Evolutionary conservation across 805 yeast genomes (phyloP), one percentile per base, ranked within the genome.

Genomic region (Jamesozyma jinghongensis): DNA sequence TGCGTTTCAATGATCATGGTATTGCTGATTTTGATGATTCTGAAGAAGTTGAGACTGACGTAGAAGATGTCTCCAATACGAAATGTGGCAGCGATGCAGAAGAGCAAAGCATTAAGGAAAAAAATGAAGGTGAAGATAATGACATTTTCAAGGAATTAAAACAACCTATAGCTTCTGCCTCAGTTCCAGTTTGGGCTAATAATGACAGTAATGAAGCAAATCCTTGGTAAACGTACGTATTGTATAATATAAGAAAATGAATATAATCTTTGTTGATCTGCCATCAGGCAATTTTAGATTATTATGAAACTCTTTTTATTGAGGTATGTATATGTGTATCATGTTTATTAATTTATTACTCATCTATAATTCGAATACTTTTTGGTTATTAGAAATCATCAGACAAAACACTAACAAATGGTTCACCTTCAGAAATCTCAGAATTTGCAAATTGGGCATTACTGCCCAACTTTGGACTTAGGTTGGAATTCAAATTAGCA

Each of bases 131-230:
- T 14, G 30, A 26, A 19, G 34, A 30, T 5, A 37, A 37, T 26
- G 39, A 34, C 18, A 43, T 46, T 10, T 71, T 92, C 28, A 69
- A 65, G 37, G 95, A 88, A 59, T 70, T 90, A 50, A 77, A 80
- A 51, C 72, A 83, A 45, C 94, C 92, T n/a, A 69, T 81, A 3
- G 48, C 55, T 7, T 46, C 54, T 14, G 58, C 48, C 3, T 50
- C 53, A 14, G 49, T 47, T 25, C 57, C 56, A 8, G 56, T 68
- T 2, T 73, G 78, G 77, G 68, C 77, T 53, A 73, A 69, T 4
- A 62, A 56, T 14, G 70, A 68, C 17, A 68, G 73, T 20, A 25
- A 27, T 14, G 80, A 75, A 38, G 62, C 64, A 3, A 82, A 82
- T 52, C 92, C 88, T 4, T 82, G 92, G 92, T 62, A 43, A 47